These are phyloP conservation scores for Trypanosoma avium DNA, from an alignment of 208 protist species.

Conservation along the genomic window DNA sequence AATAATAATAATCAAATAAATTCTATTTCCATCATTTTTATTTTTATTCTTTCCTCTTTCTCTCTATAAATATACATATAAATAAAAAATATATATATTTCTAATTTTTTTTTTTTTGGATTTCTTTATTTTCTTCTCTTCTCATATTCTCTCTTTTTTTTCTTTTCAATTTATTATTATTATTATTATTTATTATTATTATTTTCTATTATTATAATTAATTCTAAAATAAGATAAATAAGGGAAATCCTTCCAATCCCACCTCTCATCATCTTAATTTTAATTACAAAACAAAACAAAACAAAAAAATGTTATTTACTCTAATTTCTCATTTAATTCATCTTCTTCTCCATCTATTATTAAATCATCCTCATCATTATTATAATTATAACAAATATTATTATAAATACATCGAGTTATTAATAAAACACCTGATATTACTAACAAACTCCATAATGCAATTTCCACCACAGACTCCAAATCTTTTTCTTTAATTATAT, in stretches of 20 bases:
- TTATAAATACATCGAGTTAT: slow-evolving; percentile 17
- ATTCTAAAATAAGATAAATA: background rate
- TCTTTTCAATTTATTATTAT: background rate
- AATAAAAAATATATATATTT: background rate
- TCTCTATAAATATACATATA: slow-evolving; percentile 14
- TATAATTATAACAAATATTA: background rate
- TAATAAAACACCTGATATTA: slow-evolving; percentile 36
- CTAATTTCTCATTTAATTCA: background rate
- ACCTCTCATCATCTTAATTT: slow-evolving; percentile 8
- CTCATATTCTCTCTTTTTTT: background rate
- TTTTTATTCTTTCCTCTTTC: no score
- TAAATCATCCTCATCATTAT: background rate
- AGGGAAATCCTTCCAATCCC: background rate
- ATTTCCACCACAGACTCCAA: slow-evolving; percentile 29
- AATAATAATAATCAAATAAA: background rate
- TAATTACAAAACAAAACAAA: slow-evolving; percentile 16
- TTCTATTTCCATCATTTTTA: no score
- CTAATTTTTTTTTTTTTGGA: background rate
- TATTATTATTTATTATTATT: background rate
- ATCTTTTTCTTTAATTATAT: slow-evolving; percentile 11
- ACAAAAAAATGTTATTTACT: background rate
- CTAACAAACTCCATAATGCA: slow-evolving; percentile 24
- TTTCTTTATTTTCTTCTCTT: background rate
- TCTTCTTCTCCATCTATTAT: background rate
- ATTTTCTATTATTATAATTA: slow-evolving; percentile 25